phyloP scores from a whole-genome alignment of 2,329 filamentous ascomycete genomes.

The Pseudogymnoascus sp. region DNA sequence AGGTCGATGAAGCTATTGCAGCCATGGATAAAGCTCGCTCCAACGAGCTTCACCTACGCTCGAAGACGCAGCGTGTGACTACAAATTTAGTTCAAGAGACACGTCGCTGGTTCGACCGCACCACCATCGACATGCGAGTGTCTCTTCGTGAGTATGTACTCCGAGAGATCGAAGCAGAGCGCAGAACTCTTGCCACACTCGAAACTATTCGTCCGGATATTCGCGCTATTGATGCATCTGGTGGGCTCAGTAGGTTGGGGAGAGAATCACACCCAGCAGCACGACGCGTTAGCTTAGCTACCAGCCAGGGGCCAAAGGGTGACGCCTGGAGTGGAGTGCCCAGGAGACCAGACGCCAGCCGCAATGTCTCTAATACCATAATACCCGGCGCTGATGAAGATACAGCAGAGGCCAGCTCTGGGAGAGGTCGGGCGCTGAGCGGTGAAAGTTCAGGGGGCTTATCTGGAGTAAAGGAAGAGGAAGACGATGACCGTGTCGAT shows the following conservation, averaged over 20 bases:
- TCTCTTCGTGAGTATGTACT: constrained; percentile 88
- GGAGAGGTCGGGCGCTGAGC: constrained; percentile 26
- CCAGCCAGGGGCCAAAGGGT: constrained; percentile 93
- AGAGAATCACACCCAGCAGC: constrained; percentile 73
- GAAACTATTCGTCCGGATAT: constrained; percentile 91
- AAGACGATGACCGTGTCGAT: constrained; percentile 89
- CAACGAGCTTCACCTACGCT: constrained; percentile 71
- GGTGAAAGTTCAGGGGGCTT: constrained; percentile 37
- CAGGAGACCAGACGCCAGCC: constrained; percentile 64
- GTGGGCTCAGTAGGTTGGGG: constrained; percentile 81
- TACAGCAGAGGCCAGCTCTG: constrained; percentile 42
- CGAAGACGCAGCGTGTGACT: constrained; percentile 85
- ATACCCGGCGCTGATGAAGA: constrained; percentile 59
- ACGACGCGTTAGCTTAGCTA: constrained; percentile 69
- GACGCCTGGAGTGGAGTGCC: constrained; percentile 96
- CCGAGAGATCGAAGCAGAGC: constrained; percentile 90
- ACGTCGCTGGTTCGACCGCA: constrained; percentile 83
- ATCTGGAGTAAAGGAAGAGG: constrained; percentile 63
- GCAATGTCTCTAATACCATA: constrained; percentile 69
- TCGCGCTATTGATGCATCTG: constrained; percentile 82
- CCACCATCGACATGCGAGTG: constrained; percentile 71
- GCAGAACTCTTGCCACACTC: constrained; percentile 83
- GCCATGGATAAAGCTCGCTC: constrained; percentile 80
- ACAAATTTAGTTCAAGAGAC: constrained; percentile 82
- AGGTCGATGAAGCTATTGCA: constrained; percentile 95